Percentiles rank a stretch among this genome's conserved stretches.
phyloP scores from a whole-genome alignment of 768 basidiomycete species.

The Hypsizygus marmoreus region DNA sequence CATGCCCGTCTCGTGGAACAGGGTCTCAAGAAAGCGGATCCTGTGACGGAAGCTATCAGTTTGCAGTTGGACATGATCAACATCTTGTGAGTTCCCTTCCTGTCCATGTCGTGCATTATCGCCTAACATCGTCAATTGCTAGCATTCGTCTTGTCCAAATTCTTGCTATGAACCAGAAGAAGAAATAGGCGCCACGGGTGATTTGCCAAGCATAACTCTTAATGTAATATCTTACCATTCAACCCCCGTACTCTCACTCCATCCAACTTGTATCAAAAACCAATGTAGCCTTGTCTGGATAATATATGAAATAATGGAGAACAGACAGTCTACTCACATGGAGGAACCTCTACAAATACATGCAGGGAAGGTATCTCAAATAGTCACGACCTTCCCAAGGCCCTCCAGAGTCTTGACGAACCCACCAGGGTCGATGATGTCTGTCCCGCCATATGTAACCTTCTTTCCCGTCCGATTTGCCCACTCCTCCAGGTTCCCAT shows the following conservation, averaged over 20 bases:
- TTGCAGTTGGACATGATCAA: slow-evolving; percentile 89
- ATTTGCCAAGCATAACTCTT: not conserved
- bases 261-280: slow-evolving; percentile 2
- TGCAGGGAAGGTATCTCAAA: slow-evolving; percentile 6
- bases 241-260: not conserved
- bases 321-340: too few relatives aligned
- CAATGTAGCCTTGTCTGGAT: slow-evolving; percentile 6
- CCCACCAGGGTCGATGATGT: slow-evolving; percentile 86
- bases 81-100: slow-evolving; percentile 63
- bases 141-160: slow-evolving; percentile 85
- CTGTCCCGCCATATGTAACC: slow-evolving; percentile 94
- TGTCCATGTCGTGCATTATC: not conserved
- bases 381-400: slow-evolving; percentile 50
- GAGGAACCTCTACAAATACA: too few relatives aligned
- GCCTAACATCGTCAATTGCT: slow-evolving; percentile 5
- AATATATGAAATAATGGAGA: slow-evolving; percentile 11
- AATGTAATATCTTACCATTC: slow-evolving; percentile 3
- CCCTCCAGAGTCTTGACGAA: slow-evolving; percentile 76
- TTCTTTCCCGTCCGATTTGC: slow-evolving; percentile 77
- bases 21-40: slow-evolving; percentile 68
- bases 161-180: slow-evolving; percentile 66
- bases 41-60: slow-evolving; percentile 75
- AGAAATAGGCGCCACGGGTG: slow-evolving; percentile 16
- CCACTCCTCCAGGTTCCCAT: slow-evolving; percentile 96
- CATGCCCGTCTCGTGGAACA: slow-evolving; percentile 75